These are phyloP conservation scores for Coemansia sp. DNA, from an alignment of 371 early-diverging fungal species.

Conservation along the genomic window DNA sequence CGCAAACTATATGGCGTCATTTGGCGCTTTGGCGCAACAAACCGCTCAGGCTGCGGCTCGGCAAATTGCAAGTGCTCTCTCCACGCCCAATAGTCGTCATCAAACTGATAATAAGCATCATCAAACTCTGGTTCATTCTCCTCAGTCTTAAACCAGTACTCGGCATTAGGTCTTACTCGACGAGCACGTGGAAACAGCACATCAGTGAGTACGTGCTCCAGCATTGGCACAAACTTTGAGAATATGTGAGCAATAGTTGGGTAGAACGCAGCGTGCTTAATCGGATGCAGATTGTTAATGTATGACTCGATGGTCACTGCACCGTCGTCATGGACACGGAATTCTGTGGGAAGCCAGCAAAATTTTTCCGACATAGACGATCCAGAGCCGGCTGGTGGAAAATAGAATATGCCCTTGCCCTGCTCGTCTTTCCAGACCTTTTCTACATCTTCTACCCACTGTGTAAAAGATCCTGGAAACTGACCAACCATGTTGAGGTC, in stretches of 20 bases:
- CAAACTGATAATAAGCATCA: conserved; percentile 20
- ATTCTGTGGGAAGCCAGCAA: conserved; percentile 61
- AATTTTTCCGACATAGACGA: conserved; percentile 23
- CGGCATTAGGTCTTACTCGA: conserved; percentile 13
- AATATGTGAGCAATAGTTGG: conserved; percentile 45
- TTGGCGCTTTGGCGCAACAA: conserved; percentile 19
- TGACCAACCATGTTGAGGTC: conserved; percentile 23
- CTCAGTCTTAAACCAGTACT: conserved; percentile 19
- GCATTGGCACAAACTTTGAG: conserved; percentile 52
- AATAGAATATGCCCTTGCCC: background rate
- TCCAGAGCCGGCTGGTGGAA: background rate
- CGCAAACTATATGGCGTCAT: conserved; percentile 36
- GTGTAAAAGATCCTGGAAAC: conserved; percentile 11
- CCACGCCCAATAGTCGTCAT: conserved; percentile 30
- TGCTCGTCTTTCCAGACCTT: background rate
- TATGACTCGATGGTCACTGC: conserved; percentile 51
- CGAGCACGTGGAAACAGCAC: background rate
- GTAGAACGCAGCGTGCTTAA: conserved; percentile 50
- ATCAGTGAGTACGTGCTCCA: conserved; percentile 37
- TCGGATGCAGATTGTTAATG: conserved; percentile 64
- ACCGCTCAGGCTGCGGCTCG: conserved; percentile 30
- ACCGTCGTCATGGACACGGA: conserved; percentile 51
- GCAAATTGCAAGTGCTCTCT: conserved; percentile 12
- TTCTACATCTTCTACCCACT: conserved; percentile 17
- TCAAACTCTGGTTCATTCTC: conserved; percentile 16